Percentiles rank a stretch among this genome's conserved stretches.
Conservation (phyloP, 2,329 filamentous ascomycete genomes). For the Samsoniella hepiali region DNA sequence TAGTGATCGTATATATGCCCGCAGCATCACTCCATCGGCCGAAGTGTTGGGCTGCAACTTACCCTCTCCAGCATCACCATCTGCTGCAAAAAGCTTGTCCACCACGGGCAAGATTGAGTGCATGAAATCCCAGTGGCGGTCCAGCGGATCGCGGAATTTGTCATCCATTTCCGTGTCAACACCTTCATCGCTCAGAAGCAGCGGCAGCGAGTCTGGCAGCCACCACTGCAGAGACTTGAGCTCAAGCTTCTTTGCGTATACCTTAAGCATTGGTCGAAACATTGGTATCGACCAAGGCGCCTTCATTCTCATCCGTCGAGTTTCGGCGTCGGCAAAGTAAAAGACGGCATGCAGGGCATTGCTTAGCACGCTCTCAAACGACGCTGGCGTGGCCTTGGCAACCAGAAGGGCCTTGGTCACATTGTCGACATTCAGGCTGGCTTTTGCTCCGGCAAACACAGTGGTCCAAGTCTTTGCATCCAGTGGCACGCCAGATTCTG, state of each 20-base stretch:
- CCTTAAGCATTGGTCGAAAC: slow-evolving; percentile 47
- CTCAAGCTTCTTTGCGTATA: slow-evolving; percentile 49
- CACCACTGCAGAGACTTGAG: slow-evolving; percentile 43
- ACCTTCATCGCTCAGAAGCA: slow-evolving; percentile 24
- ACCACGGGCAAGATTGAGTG: slow-evolving; percentile 34
- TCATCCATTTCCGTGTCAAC: slow-evolving; percentile 22
- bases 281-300: slow-evolving; percentile 35
- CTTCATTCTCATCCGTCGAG: slow-evolving; percentile 27
- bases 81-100: slow-evolving; percentile 30
- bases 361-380: slow-evolving; percentile 35
- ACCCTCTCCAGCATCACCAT: slow-evolving; percentile 20
- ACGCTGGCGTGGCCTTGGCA: slow-evolving; percentile 47
- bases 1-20: slow-evolving; percentile 43
- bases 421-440: slow-evolving; percentile 48
- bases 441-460: slow-evolving; percentile 69
- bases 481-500: slow-evolving; percentile 50
- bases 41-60: slow-evolving; percentile 36
- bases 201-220: slow-evolving; percentile 35
- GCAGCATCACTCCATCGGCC: slow-evolving; percentile 46
- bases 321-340: slow-evolving; percentile 41
- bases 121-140: slow-evolving; percentile 30
- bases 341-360: slow-evolving; percentile 49
- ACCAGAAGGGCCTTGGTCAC: slow-evolving; percentile 42
- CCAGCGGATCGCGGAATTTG: slow-evolving; percentile 23
- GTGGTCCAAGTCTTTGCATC: slow-evolving; percentile 66